Evolutionary conservation across 306 rosid species (phyloP).

Genomic region (Pueraria montana): DNA sequence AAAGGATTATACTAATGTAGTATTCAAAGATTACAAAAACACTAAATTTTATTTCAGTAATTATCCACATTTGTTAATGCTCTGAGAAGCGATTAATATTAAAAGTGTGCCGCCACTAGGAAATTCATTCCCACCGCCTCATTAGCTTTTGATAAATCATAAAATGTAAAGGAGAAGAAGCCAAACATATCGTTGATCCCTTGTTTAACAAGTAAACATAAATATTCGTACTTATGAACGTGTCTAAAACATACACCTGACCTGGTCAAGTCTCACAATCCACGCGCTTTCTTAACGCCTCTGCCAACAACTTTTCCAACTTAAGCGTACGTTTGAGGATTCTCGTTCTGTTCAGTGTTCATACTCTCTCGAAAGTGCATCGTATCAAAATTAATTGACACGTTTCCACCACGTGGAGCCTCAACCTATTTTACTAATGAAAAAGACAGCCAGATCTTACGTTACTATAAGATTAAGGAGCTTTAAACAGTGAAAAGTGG

Average conservation of each 20-base stretch:
- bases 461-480: too few relatives aligned
- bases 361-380: neutral
- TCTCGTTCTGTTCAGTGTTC: neutral
- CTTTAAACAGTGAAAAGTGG: neutral
- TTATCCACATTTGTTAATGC: too few relatives aligned
- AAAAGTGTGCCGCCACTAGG: too few relatives aligned
- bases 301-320: neutral
- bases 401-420: neutral
- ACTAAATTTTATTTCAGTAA: too few relatives aligned
- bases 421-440: neutral
- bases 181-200: neutral
- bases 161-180: neutral
- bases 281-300: constrained; percentile 6
- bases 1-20: too few relatives aligned
- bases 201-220: neutral
- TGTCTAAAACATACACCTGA: neutral
- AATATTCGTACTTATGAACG: neutral
- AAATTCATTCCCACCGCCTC: too few relatives aligned
- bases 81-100: too few relatives aligned
- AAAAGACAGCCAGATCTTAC: too few relatives aligned
- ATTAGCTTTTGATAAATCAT: too few relatives aligned
- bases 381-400: neutral
- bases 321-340: neutral
- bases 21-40: too few relatives aligned
- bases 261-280: neutral